Evolutionary conservation across 129 eudicot species (phyloP), one percentile per base, ranked within the genome.

Genomic region (Saposhnikovia divaricata): DNA sequence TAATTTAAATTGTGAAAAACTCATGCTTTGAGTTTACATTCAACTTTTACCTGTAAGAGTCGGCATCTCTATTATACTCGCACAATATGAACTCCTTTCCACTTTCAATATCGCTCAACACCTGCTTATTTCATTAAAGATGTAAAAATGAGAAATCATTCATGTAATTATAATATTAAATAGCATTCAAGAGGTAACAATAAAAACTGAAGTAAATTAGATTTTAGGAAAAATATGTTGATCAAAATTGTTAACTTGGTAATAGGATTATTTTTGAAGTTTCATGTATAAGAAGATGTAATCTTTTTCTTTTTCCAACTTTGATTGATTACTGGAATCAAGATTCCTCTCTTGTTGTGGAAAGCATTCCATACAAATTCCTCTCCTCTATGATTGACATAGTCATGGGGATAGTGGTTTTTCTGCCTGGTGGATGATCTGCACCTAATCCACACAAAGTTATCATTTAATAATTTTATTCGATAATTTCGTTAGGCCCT

Each of bases 61-160:
- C 99, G 23, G 97, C 99, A 84, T 95, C 99, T 86, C 99, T 89
- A 83, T 95, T 95, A 85, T 95, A 95, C 78, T 95, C 99, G 4
- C 99, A 95, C 81, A 95, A 79, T 72, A 95, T 88, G 85, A 95
- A 95, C 80, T 95, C 96, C 85, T 89, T 92, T 5, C 91, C 99
- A 83, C 78, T 78, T 40, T 90, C 94, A 80, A 75, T 90, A 83
- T 95, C 99, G 79, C 89, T 86, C 84, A 95, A 74, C 71, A 95
- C 96, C 99, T 95, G 93, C 80, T 82, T 74, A 73, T 31, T 12
- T 73, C 73, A 57, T n/a, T n/a, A 59, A 78, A 53, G 65, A 51
- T 80, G 73, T 44, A 74, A 27, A 8, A 19, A 7, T 38, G 16
- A 28, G 19, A 27, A 14, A 27, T 31, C 38, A 34, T 1, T 13